These are phyloP conservation scores for Hymenoscyphus repandus DNA, from an alignment of 2,329 filamentous ascomycete genomes.

Conservation along the genomic window DNA sequence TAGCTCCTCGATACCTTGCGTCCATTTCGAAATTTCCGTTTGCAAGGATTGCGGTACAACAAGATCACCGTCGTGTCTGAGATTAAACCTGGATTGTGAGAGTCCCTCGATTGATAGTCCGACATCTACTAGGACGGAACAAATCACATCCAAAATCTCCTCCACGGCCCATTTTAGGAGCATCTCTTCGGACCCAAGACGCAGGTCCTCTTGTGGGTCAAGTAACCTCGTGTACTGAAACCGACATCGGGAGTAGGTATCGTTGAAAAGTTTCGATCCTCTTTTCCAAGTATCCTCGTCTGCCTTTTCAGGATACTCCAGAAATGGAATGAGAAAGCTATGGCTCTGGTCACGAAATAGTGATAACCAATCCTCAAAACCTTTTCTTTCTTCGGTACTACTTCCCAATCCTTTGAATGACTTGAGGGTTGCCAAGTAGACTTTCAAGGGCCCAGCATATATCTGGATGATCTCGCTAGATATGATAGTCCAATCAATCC, in stretches of 20 bases:
- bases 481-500: constrained; percentile 40
- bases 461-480: constrained; percentile 38
- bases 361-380: constrained; percentile 29
- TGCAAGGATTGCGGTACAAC: not conserved
- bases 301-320: constrained; percentile 38
- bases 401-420: constrained; percentile 13
- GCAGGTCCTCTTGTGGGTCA: constrained; percentile 24
- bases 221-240: constrained; percentile 37
- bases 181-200: constrained; percentile 33
- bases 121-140: constrained; percentile 36
- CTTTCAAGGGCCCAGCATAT: constrained; percentile 33
- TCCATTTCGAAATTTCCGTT: constrained; percentile 27
- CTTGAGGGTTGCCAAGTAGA: constrained; percentile 28
- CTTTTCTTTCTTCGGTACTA: constrained; percentile 30
- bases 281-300: constrained; percentile 29
- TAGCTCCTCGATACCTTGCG: constrained; percentile 33
- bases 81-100: constrained; percentile 33
- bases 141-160: constrained; percentile 37
- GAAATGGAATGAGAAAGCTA: constrained; percentile 39
- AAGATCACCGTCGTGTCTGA: not conserved
- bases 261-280: constrained; percentile 32
- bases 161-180: constrained; percentile 37
- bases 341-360: constrained; percentile 36
- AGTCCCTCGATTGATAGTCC: constrained; percentile 38
- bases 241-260: constrained; percentile 38